These are phyloP conservation scores for Oryza nivara DNA, from an alignment of 176 grass and related monocot genomes.

Conservation along the genomic window DNA sequence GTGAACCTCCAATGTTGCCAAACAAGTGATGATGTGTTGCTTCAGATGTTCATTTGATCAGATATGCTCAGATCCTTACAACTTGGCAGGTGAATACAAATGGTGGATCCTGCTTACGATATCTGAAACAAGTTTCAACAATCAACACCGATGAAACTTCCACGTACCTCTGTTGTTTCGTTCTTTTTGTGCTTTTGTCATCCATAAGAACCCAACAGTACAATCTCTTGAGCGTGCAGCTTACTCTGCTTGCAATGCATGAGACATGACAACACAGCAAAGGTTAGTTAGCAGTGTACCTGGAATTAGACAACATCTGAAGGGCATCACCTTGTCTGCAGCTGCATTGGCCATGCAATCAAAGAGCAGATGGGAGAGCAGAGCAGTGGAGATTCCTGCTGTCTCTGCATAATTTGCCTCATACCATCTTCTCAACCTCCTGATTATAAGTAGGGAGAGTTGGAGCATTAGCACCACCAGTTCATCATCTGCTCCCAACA, in stretches of 20 bases:
- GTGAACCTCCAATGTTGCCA: not conserved
- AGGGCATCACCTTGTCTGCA: constrained; percentile 10
- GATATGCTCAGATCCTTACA: constrained; percentile 13
- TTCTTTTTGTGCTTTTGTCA: not conserved
- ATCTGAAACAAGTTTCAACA: constrained; percentile 22
- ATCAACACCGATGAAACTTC: constrained; percentile 33
- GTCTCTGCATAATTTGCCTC: constrained; percentile 8
- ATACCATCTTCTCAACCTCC: constrained; percentile 11
- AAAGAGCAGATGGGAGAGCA: constrained; percentile 19
- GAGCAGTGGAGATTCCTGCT: constrained; percentile 37
- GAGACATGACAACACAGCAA: constrained; percentile 44
- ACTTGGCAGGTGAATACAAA: constrained; percentile 23
- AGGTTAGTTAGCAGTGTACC: constrained; percentile 27
- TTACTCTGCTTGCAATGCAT: constrained; percentile 24
- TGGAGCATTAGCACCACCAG: not conserved
- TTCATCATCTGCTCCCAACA: not conserved
- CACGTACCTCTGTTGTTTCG: not conserved
- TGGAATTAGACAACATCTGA: not conserved
- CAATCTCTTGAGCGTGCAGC: constrained; percentile 29
- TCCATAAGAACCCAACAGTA: constrained; percentile 32
- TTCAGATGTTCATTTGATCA: not conserved
- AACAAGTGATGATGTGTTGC: not conserved
- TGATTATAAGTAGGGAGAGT: constrained; percentile 33
- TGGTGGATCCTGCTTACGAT: constrained; percentile 23
- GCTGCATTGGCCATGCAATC: constrained; percentile 10